Evolutionary conservation across 306 rosid species (phyloP), one percentile per base, ranked within the genome.

Genomic region (Datisca glomerata): DNA sequence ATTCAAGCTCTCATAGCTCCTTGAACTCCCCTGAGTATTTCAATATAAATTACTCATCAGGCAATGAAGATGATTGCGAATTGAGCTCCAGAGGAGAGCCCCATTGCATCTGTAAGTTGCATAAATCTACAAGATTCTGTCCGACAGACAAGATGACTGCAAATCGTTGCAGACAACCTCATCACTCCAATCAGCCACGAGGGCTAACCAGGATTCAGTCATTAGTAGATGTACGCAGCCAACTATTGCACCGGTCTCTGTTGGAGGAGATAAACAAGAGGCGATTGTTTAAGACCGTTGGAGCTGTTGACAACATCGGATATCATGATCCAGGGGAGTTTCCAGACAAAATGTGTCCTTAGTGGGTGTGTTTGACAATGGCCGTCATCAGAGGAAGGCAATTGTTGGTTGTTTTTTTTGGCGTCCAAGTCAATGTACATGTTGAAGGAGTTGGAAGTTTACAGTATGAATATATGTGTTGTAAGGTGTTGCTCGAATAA

Each of bases 281-380:
- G 46, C 51, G 85, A 22, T 25, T 71, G 67, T 79, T 46, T 45
- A 71, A 82, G 39, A 82, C 93, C 0, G 71, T 82, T 12, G 87
- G 72, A 1, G 69, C 82, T 18, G 46, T 82, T 45, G 82, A 71
- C 61, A 66, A 75, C 64, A 72, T 82, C 61, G 94, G 85, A 12
- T 86, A 70, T 52, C 73, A 61, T 12, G 54, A 65, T 15, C 86
- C 66, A 6, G 22, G 38, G 4, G 35, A 41, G 39, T 20, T 41
- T 12, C 19, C 21, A 5, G 19, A 8, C 41, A 13, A 13, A 35
- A n/a, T n/a, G n/a, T n/a, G n/a, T n/a, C n/a, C n/a, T n/a, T n/a
- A n/a, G n/a, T n/a, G n/a, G n/a, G n/a, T n/a, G n/a, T n/a, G n/a
- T n/a, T n/a, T n/a, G n/a, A n/a, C n/a, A n/a, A n/a, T n/a, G n/a